Evolutionary conservation across 2,329 filamentous ascomycete species (phyloP), one percentile per base, ranked within the genome.

Genomic region (Elsinoe perseae): DNA sequence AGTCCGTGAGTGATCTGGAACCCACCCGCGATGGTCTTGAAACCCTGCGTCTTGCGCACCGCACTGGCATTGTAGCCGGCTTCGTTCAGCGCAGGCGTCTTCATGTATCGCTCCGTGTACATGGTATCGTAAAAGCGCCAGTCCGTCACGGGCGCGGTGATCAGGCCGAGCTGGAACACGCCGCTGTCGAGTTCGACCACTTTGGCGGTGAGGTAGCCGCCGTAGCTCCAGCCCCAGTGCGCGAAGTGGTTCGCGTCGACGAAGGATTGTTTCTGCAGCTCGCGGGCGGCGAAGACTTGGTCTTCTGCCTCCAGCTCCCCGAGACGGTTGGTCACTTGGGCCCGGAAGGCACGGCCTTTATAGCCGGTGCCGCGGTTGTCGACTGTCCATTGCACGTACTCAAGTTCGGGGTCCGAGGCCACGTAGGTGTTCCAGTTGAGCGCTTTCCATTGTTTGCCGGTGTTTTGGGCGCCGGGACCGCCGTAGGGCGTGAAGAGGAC

Each of bases 31-130:
- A 84, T 75, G 54, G 78, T 78, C 70, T 80, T 80, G 74, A 87
- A 87, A 0, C 84, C 84, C 0, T 72, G 72, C 0, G 75, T 67
- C 2, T 80, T 74, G 57, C 77, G 76, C 1, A 87, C 81, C 0
- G 82, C 82, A 0, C 80, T 80, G 53, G 74, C 72, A 57, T 78
- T 77, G 70, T 87, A 87, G 27, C 83, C 83, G 0, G 69, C 78
- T 0, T 69, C 70, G 64, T 87, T 87, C 38, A 71, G 69, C 2
- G 72, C 69, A 1, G 77, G 74, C 1, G 75, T 80, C 70, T 86
- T 85, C 84, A 87, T 87, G 71, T 85, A 87, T 9, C 84, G 78
- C 68, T 87, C 84, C 0, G 84, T 86, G 66, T 86, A 87, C 74
- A 87, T 80, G 56, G 76, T 79, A 67, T 87, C 83, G 68, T 87